A percentile compares a stretch with the other conserved stretches of the same genome.
Conservation (phyloP, 768 basidiomycete species). For the Mycena galopus region DNA sequence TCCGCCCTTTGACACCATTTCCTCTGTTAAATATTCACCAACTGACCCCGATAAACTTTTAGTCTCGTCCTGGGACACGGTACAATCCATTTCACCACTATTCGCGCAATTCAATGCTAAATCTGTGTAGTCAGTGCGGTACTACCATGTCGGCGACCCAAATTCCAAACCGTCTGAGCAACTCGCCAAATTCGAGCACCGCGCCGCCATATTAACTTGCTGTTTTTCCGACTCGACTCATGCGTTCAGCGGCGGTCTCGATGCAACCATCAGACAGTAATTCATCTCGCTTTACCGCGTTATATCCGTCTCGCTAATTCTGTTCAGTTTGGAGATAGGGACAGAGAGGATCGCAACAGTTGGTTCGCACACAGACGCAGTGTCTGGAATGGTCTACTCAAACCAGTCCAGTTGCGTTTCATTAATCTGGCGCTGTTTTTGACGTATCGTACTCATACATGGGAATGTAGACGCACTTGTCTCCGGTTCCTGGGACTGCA, state of each 20-base stretch:
- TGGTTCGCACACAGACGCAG: slow-evolving; percentile 84
- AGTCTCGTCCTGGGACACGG: slow-evolving; percentile 92
- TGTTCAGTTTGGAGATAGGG: slow-evolving; percentile 82
- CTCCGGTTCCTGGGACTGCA: slow-evolving; percentile 94
- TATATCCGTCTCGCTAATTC: not conserved
- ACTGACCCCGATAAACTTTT: slow-evolving; percentile 82
- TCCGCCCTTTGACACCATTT: slow-evolving; percentile 89
- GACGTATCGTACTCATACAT: not conserved
- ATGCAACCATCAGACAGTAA: slow-evolving; percentile 86
- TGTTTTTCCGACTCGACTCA: slow-evolving; percentile 76
- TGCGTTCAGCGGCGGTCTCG: slow-evolving; percentile 90
- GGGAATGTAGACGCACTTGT: slow-evolving; percentile 71
- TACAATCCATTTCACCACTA: slow-evolving; percentile 40
- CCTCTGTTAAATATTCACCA: slow-evolving; percentile 85
- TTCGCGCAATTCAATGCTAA: slow-evolving; percentile 12
- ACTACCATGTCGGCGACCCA: slow-evolving; percentile 71
- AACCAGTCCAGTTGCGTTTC: slow-evolving; percentile 65
- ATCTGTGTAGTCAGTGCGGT: slow-evolving; percentile 51
- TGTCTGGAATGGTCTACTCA: slow-evolving; percentile 83
- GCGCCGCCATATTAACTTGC: slow-evolving; percentile 90
- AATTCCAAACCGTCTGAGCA: slow-evolving; percentile 72
- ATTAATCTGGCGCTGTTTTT: not conserved
- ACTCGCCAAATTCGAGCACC: slow-evolving; percentile 88
- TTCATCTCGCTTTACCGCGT: slow-evolving; percentile 46
- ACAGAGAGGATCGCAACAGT: slow-evolving; percentile 80